phyloP scores from a whole-genome alignment of 2,329 filamentous ascomycete genomes.

The Penicillium griseofulvum region DNA sequence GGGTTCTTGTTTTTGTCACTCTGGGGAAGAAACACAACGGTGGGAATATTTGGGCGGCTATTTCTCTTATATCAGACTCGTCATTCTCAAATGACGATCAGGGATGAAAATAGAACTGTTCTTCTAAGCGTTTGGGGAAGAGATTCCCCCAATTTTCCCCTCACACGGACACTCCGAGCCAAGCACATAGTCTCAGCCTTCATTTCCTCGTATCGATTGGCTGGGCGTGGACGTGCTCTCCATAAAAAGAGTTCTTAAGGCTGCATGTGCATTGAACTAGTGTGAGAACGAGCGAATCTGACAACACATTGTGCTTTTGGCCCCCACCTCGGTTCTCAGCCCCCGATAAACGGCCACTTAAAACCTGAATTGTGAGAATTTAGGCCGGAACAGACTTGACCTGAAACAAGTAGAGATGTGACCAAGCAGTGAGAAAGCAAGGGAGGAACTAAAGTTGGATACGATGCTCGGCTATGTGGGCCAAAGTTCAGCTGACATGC shows the following conservation, averaged over 20 bases:
- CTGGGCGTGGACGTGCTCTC: not conserved
- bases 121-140: not conserved
- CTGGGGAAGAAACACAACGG: not conserved
- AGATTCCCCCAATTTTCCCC: constrained; percentile 1
- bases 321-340: constrained; percentile 20
- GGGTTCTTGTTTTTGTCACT: not conserved
- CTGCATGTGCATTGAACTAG: constrained; percentile 24
- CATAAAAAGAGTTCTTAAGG: constrained; percentile 15
- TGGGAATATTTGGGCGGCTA: not conserved
- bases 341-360: constrained; percentile 2
- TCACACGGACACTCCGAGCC: constrained; percentile 10
- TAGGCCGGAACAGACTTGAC: not conserved
- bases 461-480: not conserved
- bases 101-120: not conserved
- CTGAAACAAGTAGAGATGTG: not conserved
- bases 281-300: constrained; percentile 13
- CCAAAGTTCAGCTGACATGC: constrained; percentile 15
- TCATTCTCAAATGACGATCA: not conserved
- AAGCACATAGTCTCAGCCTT: constrained; percentile 2
- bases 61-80: not conserved
- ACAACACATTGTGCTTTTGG: constrained; percentile 4
- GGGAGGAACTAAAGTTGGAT: not conserved
- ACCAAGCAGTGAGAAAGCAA: not conserved
- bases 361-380: not conserved
- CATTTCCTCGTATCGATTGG: constrained; percentile 1